Evolutionary conservation across 2,329 filamentous ascomycete genomes (phyloP).

Genomic region (Paracorniculantispora psalliotae): DNA sequence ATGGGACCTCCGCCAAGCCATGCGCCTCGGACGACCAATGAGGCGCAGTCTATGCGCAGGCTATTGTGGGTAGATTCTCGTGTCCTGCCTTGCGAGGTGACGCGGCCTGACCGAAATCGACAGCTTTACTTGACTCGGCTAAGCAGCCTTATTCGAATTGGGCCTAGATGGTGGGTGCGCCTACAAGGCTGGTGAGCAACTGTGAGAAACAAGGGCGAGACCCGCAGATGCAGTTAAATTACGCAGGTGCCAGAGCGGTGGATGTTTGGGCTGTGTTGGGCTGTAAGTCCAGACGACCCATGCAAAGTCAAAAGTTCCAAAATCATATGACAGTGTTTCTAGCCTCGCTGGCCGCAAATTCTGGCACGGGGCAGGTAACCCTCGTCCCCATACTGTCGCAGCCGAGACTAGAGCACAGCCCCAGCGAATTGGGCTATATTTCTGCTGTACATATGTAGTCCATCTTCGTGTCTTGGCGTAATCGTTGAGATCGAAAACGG

Average conservation of each 20-base stretch:
- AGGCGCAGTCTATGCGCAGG: background rate
- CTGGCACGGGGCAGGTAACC: too few relatives aligned
- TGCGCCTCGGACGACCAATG: background rate
- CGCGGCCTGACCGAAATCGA: background rate
- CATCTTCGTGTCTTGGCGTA: too few relatives aligned
- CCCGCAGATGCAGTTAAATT: background rate
- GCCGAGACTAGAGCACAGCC: too few relatives aligned
- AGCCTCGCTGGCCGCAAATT: too few relatives aligned
- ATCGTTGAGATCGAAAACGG: too few relatives aligned
- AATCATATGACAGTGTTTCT: too few relatives aligned
- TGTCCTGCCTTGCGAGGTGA: background rate
- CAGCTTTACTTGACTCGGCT: background rate
- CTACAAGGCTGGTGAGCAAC: background rate
- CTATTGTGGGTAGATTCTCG: background rate
- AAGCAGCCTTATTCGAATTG: background rate
- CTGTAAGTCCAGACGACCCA: background rate
- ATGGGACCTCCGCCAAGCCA: background rate
- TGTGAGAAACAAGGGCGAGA: background rate
- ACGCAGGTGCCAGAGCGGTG: background rate
- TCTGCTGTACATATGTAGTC: too few relatives aligned
- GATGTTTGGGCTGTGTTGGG: background rate
- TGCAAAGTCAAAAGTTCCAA: background rate
- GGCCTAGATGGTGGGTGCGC: background rate
- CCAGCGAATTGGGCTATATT: too few relatives aligned
- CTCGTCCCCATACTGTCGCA: too few relatives aligned